These are phyloP conservation scores for Fusarium phyllophilum DNA, from an alignment of 2,329 filamentous ascomycete species.

Conservation along the genomic window DNA sequence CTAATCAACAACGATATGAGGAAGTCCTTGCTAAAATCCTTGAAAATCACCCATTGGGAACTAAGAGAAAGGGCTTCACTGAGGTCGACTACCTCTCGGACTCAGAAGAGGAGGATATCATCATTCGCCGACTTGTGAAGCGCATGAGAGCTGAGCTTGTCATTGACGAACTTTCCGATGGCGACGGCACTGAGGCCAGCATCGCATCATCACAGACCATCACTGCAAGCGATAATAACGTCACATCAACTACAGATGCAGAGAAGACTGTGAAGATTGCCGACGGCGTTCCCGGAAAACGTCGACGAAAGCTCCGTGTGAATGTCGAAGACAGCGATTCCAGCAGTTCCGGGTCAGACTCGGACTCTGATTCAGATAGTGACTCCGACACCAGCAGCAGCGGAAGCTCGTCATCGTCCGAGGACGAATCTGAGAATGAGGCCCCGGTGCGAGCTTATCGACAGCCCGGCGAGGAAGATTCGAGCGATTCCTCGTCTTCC, in stretches of 20 bases:
- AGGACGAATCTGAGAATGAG: constrained; percentile 47
- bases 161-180: constrained; percentile 63
- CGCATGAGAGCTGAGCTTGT: constrained; percentile 71
- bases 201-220: constrained; percentile 46
- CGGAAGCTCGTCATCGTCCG: constrained; percentile 49
- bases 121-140: constrained; percentile 67
- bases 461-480: constrained; percentile 43
- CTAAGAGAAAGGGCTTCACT: constrained; percentile 62
- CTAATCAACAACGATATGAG: constrained; percentile 64
- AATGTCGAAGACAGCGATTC: constrained; percentile 55
- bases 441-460: constrained; percentile 41
- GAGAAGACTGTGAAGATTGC: constrained; percentile 57
- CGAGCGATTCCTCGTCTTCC: constrained; percentile 46
- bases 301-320: constrained; percentile 63
- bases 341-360: constrained; percentile 51
- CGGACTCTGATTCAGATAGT: constrained; percentile 48
- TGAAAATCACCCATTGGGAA: constrained; percentile 47
- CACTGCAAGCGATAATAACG: constrained; percentile 43
- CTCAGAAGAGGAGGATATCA: constrained; percentile 59
- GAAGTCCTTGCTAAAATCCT: constrained; percentile 63
- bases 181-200: constrained; percentile 53
- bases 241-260: constrained; percentile 40
- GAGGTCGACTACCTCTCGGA: constrained; percentile 63
- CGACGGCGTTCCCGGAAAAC: constrained; percentile 58
- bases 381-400: constrained; percentile 50